Percentiles rank a stretch among this genome's conserved stretches.
These are phyloP conservation scores for Fusarium sp. DNA, from an alignment of 2,329 filamentous ascomycete genomes.

Conservation along the genomic window DNA sequence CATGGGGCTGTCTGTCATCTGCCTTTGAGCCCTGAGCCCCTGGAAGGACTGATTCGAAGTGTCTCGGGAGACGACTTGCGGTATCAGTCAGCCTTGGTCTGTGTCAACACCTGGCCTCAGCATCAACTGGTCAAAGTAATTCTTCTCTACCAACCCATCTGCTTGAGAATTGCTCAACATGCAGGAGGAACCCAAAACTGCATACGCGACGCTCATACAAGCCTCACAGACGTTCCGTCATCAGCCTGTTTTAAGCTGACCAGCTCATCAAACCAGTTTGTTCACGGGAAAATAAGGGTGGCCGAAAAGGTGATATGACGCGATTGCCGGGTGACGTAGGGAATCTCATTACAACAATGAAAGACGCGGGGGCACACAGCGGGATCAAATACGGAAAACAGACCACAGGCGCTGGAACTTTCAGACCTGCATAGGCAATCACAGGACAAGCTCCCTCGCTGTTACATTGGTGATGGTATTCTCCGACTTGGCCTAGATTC, in stretches of 20 bases:
- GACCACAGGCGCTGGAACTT: constrained; percentile 1
- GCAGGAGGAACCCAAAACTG: background rate
- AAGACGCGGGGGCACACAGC: constrained; percentile 28
- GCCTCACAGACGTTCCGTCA: constrained; percentile 1
- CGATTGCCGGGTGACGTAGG: constrained; percentile 43
- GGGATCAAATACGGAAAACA: constrained; percentile 13
- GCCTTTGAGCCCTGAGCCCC: constrained; percentile 24
- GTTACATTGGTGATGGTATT: constrained; percentile 14
- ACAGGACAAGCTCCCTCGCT: constrained; percentile 15
- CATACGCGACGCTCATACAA: background rate
- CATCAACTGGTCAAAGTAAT: background rate
- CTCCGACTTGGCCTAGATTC: constrained; percentile 4
- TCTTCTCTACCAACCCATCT: background rate
- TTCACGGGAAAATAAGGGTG: constrained; percentile 25
- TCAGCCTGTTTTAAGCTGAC: background rate
- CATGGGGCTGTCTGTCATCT: constrained; percentile 39
- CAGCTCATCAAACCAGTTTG: constrained; percentile 14
- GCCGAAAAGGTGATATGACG: constrained; percentile 29
- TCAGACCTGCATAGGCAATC: constrained; percentile 17
- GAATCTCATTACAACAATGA: constrained; percentile 26
- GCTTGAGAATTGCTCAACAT: background rate
- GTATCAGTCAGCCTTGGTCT: constrained; percentile 31
- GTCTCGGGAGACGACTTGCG: constrained; percentile 26
- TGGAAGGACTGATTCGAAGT: constrained; percentile 22
- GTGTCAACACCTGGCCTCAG: constrained; percentile 3